These are phyloP conservation scores for Salix viminalis DNA, from an alignment of 345 rosid species.

Conservation along the genomic window DNA sequence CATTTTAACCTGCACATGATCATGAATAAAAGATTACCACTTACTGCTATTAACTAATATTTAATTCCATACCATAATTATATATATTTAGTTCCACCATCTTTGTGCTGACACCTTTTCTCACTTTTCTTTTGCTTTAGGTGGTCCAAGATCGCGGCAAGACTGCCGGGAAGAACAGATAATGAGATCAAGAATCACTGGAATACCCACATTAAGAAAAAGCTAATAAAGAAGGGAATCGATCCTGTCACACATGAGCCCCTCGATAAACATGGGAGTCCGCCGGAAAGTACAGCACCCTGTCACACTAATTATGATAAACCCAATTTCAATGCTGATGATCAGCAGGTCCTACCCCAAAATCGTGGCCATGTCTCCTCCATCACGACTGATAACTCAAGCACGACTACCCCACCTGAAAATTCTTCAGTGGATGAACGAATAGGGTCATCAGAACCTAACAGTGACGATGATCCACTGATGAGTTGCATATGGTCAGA, in stretches of 20 bases:
- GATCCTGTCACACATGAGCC: constrained; percentile 68
- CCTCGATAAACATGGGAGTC: constrained; percentile 5
- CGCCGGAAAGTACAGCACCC: constrained; percentile 1
- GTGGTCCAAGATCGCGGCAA: constrained; percentile 84
- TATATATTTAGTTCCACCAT: background rate
- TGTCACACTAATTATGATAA: background rate
- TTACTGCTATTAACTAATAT: background rate
- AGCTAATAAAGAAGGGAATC: constrained; percentile 68
- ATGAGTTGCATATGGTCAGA: constrained; percentile 34
- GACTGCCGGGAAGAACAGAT: constrained; percentile 77
- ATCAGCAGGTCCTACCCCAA: background rate
- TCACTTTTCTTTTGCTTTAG: constrained; percentile 19
- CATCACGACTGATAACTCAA: constrained; percentile 1
- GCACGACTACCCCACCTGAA: constrained; percentile 9
- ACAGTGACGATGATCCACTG: constrained; percentile 15
- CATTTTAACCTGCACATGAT: background rate
- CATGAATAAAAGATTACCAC: background rate
- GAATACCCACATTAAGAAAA: constrained; percentile 85
- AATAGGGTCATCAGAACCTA: background rate
- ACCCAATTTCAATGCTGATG: background rate
- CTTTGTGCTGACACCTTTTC: background rate
- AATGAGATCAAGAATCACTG: constrained; percentile 81
- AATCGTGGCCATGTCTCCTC: constrained; percentile 6
- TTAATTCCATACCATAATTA: background rate
- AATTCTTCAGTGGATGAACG: constrained; percentile 1